Evolutionary conservation across 805 yeast species (phyloP).

Genomic region (Wickerhamomyces pijperi): DNA sequence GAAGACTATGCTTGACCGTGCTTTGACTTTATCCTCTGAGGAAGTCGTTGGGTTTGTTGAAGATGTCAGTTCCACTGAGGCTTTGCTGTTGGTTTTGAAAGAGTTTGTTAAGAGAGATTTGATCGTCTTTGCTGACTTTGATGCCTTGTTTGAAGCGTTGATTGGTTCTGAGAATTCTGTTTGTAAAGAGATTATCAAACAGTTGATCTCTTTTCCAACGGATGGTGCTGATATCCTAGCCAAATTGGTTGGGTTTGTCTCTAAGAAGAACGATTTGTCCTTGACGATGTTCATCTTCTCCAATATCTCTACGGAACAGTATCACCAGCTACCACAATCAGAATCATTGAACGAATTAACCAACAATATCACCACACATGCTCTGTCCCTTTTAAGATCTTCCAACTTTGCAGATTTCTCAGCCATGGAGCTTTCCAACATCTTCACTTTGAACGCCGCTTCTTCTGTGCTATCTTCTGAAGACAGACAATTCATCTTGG

Average conservation of each 20-base stretch:
- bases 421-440: constrained; percentile 18
- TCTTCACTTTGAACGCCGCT: constrained; percentile 10
- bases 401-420: constrained; percentile 23
- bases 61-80: neutral
- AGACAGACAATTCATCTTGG: neutral
- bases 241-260: constrained; percentile 7
- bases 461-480: neutral
- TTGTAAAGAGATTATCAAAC: constrained; percentile 9
- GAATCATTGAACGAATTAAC: constrained; percentile 1
- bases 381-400: constrained; percentile 10
- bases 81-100: constrained; percentile 1
- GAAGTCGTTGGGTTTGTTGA: neutral
- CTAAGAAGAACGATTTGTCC: constrained; percentile 1
- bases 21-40: constrained; percentile 6
- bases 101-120: constrained; percentile 7
- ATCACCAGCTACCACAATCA: neutral
- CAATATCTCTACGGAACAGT: constrained; percentile 1
- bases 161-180: neutral
- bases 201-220: too few relatives aligned
- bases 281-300: constrained; percentile 9
- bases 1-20: constrained; percentile 8
- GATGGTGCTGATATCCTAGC: too few relatives aligned
- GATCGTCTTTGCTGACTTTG: constrained; percentile 10
- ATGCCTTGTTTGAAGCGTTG: constrained; percentile 3
- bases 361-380: constrained; percentile 4